Evolutionary conservation across 345 rosid species (phyloP).

Genomic region (Citrus reticulata): DNA sequence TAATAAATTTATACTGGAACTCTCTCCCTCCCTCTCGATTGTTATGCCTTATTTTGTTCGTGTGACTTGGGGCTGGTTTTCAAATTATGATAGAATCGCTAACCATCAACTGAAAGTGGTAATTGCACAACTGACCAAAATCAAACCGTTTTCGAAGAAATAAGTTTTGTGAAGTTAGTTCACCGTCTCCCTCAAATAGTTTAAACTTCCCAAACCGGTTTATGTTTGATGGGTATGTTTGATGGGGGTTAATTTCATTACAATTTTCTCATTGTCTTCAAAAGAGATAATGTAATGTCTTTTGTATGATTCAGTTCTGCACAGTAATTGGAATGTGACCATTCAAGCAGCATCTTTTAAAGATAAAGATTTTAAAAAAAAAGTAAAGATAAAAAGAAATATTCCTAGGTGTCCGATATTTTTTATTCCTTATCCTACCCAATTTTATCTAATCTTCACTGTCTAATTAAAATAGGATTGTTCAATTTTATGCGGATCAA

Average conservation of each 20-base stretch:
- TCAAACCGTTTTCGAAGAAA: no score
- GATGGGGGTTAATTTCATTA: neutral
- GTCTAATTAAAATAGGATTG: no score
- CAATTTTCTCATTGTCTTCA: neutral
- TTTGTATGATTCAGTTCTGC: no score
- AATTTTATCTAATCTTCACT: no score
- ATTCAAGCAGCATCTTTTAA: neutral
- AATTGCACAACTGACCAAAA: no score
- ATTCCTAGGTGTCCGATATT: neutral
- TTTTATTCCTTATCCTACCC: no score
- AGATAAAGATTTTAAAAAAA: neutral
- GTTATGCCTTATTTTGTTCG: neutral
- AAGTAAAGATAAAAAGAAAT: neutral
- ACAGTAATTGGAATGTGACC: neutral
- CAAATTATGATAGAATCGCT: no score
- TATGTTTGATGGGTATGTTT: neutral
- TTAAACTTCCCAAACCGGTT: no score
- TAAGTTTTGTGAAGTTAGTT: no score
- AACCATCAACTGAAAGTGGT: no score
- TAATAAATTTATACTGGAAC: conserved; percentile 6
- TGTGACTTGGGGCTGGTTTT: neutral
- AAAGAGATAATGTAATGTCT: neutral
- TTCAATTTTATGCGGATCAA: no score
- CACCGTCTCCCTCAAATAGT: no score
- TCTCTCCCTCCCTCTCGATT: neutral